These are phyloP conservation scores for Plasmodium cynomolgi DNA, from an alignment of 169 alveolate genomes.

Conservation along the genomic window DNA sequence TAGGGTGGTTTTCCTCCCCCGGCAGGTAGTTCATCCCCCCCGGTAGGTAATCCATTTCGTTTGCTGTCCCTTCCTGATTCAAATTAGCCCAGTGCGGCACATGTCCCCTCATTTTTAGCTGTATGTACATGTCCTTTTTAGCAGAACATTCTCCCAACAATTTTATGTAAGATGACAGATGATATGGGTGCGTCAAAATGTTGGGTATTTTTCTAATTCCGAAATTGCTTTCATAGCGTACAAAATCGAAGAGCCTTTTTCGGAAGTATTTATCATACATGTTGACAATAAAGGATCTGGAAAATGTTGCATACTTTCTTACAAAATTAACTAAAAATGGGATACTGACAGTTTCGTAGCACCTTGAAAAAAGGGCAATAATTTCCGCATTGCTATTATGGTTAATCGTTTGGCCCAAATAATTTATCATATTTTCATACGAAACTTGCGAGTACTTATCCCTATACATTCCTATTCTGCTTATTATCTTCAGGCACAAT, in stretches of 20 bases:
- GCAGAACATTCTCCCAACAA: slow-evolving; percentile 84
- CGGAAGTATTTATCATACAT: slow-evolving; percentile 77
- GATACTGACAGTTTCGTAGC: slow-evolving; percentile 84
- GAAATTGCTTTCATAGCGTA: slow-evolving; percentile 73
- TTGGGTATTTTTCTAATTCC: slow-evolving; percentile 75
- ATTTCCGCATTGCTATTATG: slow-evolving; percentile 81
- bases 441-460: slow-evolving; percentile 82
- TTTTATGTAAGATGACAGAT: slow-evolving; percentile 81
- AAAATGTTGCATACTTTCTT: slow-evolving; percentile 83
- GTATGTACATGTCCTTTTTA: slow-evolving; percentile 82
- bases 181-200: slow-evolving; percentile 83
- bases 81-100: slow-evolving; percentile 73
- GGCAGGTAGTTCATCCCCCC: slow-evolving; percentile 7
- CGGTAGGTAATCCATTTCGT: background rate
- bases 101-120: slow-evolving; percentile 78
- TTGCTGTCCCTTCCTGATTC: background rate
- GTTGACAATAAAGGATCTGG: slow-evolving; percentile 83
- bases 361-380: slow-evolving; percentile 82
- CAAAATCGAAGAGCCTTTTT: slow-evolving; percentile 82
- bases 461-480: slow-evolving; percentile 81
- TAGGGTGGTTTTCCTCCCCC: background rate
- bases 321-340: slow-evolving; percentile 88
- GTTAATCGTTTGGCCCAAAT: slow-evolving; percentile 73
- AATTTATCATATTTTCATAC: slow-evolving; percentile 80
- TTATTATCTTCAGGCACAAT: slow-evolving; percentile 78